phyloP scores from a whole-genome alignment of 2,329 filamentous ascomycete species.

The Sarocladium strictum region DNA sequence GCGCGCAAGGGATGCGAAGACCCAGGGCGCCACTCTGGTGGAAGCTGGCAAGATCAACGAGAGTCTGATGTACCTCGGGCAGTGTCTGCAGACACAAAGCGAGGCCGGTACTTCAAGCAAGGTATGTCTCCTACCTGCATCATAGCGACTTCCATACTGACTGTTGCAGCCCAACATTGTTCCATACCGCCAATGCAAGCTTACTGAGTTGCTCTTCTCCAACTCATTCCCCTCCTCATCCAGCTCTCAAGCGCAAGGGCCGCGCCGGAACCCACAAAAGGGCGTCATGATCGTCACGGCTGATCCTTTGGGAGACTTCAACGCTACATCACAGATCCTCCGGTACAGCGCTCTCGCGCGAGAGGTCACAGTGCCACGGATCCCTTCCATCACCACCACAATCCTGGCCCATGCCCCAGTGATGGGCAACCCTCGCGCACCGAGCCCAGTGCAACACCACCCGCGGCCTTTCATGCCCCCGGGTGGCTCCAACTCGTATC shows the following conservation, averaged over 20 bases:
- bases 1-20: conserved; percentile 87
- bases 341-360: conserved; percentile 89
- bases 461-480: conserved; percentile 35
- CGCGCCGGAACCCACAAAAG: conserved; percentile 67
- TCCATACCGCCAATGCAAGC: conserved; percentile 76
- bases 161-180: conserved; percentile 59
- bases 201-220: conserved; percentile 81
- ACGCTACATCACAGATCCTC: conserved; percentile 92
- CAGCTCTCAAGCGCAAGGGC: conserved; percentile 35
- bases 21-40: conserved; percentile 81
- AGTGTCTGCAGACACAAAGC: conserved; percentile 93
- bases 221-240: conserved; percentile 67
- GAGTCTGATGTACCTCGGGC: conserved; percentile 94
- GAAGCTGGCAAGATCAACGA: conserved; percentile 99
- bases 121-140: conserved; percentile 37
- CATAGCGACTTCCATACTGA: not conserved
- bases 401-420: conserved; percentile 42
- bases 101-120: conserved; percentile 69
- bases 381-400: conserved; percentile 74
- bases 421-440: conserved; percentile 17
- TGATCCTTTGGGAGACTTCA: conserved; percentile 89
- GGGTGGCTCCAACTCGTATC: conserved; percentile 24
- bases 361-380: conserved; percentile 85
- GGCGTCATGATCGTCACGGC: conserved; percentile 96
- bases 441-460: conserved; percentile 28